Base-by-base conservation (phyloP, 371 early-diverging fungal genomes). In the Capillidium heterosporum region DNA sequence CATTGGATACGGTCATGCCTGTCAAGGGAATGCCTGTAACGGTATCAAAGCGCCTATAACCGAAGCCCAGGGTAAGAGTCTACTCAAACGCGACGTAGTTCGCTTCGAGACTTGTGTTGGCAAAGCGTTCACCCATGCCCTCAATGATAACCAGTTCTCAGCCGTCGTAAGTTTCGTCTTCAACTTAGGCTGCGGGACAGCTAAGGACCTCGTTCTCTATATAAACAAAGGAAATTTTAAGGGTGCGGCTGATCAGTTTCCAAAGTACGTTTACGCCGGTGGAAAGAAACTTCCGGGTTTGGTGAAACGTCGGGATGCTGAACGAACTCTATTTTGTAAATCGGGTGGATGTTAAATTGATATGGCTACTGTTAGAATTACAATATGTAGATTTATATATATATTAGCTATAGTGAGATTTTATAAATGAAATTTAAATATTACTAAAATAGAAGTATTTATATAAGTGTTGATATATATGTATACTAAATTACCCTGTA, bases 1-100 rank as follows among this genome's bases (percentile, higher is more conserved):
- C 4, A 49, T 49, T 27, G 49, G 49, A 31, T 49, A 49, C 24
- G 49, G 49, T 7, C 49, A 49, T 49, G 49, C 49, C 4, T 49
- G 49, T 19, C 49, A 49, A 10, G 49, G 26, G 7, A 24, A 27
- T 31, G 49, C 10, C 28, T 49, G 49, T 31, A 24, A 7, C 13
- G 19, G 19, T 7, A 28, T 49, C 4, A 49, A 11, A 11, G 49
- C 23, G 11, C 49, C 49, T 13, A 13, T 49, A 28, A 28, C 27
- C 19, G 19, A 49, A 24, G 27, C 26, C 10, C 29, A 26, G 19
- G 49, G 19, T 28, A 27, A 13, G 13, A 13, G 13, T 31, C 19
- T 49, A 26, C 28, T 49, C 10, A 49, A 13, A 19, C 7, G 24
- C 27, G 49, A 49, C 19, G 11, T 49, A 31, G 28, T 10, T 13